Evolutionary conservation across 495 filamentous ascomycete species (phyloP).

Genomic region (Penicillium simplicissimum): DNA sequence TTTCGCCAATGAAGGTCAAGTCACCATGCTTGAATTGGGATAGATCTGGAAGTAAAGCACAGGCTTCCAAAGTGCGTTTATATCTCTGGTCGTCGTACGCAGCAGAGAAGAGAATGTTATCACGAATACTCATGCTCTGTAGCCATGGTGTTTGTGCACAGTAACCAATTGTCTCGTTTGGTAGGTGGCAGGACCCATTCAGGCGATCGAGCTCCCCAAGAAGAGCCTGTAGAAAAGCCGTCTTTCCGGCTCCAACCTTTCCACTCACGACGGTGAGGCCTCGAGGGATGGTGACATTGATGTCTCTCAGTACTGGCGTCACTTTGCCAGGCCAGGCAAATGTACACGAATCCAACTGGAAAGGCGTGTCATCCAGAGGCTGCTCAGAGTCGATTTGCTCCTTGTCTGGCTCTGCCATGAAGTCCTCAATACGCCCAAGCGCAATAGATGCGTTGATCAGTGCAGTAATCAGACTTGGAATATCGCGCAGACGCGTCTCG

Average conservation of each 20-base stretch:
- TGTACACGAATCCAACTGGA: constrained; percentile 61
- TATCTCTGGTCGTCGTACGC: constrained; percentile 65
- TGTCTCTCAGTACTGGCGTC: constrained; percentile 59
- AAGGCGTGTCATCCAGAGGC: constrained; percentile 26
- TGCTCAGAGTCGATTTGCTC: constrained; percentile 42
- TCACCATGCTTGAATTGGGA: constrained; percentile 65
- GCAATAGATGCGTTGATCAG: constrained; percentile 75
- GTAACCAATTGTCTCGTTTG: constrained; percentile 73
- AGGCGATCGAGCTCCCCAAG: constrained; percentile 75
- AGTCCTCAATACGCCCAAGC: constrained; percentile 74
- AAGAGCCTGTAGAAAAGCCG: constrained; percentile 73
- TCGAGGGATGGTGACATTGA: constrained; percentile 59
- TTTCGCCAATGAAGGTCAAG: constrained; percentile 67
- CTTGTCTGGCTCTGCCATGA: constrained; percentile 83
- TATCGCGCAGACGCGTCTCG: constrained; percentile 65
- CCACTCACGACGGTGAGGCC: constrained; percentile 71
- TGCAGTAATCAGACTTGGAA: constrained; percentile 68
- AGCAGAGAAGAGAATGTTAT: constrained; percentile 79
- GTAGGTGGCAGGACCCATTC: constrained; percentile 56
- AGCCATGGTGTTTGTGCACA: constrained; percentile 88
- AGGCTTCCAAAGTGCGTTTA: constrained; percentile 60
- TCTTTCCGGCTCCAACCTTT: constrained; percentile 79
- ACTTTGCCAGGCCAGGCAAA: constrained; percentile 74
- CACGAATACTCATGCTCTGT: constrained; percentile 85
- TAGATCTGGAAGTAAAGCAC: constrained; percentile 64